Evolutionary conservation across 2,329 filamentous ascomycete genomes (phyloP), one percentile per base, ranked within the genome.

Genomic region (Parafenestella ontariensis): DNA sequence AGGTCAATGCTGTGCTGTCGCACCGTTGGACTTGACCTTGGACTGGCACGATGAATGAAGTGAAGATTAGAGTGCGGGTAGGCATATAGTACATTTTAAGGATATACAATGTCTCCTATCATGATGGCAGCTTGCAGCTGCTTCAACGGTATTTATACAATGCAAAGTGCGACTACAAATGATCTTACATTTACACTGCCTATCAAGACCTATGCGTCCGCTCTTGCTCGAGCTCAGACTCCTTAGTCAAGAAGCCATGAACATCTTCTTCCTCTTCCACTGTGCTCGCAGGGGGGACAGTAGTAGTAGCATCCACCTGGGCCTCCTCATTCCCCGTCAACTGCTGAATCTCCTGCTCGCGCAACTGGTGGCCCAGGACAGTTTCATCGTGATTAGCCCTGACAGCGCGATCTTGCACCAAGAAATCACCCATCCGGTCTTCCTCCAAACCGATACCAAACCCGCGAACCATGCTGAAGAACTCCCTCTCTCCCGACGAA

Each of bases 401-500:
- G 7, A 23, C 18, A 39, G 10, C 20, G n/a, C 6, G 17, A 23
- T 39, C 36, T 21, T 21, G 18, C 5, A 6, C 8, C 41, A 43
- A 34, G 5, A 18, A 45, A 13, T 61, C 58, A 6, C 51, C 62
- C 48, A 61, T 61, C 3, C 45, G 46, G 28, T 60, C 56, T 13
- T 58, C 52, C 5, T 57, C 51, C 11, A 58, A n/a, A 1, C 37
- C 57, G 4, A 65, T 41, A 4, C 62, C 62, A 23, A 66, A 34
- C 3, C 24, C 33, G 20, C 45, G 21, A 13, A 64, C 60, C 23
- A 56, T 20, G 1, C 18, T 15, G 11, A 54, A 65, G 49, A 76
- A 76, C 0, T 56, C 37, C 4, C 20, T 31, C 46, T 64, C 45
- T 8, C 54, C 56, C n/a, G 39, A 41, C 18, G 23, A 24, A 1